Evolutionary conservation across 129 eudicot genomes (phyloP), one percentile per base, ranked within the genome.

Genomic region (Daucus carota): DNA sequence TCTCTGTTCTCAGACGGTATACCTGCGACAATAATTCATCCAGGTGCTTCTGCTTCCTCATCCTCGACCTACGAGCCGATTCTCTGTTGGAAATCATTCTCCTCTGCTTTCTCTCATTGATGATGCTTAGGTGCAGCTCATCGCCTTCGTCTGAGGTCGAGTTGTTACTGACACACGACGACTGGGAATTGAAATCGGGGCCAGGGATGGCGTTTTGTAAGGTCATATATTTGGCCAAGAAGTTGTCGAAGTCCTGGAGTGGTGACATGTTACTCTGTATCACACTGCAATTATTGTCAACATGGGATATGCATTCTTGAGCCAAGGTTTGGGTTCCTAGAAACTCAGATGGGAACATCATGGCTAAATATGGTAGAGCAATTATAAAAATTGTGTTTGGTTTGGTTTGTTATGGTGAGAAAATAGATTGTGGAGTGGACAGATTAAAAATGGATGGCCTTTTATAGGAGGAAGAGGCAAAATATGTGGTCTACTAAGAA

Each of bases 101-200:
- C 79, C 98, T 86, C 46, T 87, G 89, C 84, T 81, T 90, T 80
- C 98, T 84, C 76, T 93, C 90, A 42, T 90, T 86, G 72, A 93
- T 85, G 78, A 88, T 78, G 77, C 82, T 78, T n/a, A 73, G 81
- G 48, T 85, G 90, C 54, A 79, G 82, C 69, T 88, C 98, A 0
- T 90, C 96, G 8, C 90, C 93, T 80, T 93, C 98, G 75, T 93
- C 96, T 1, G 98, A 93, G 70, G 95, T 90, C 26, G 96, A 86
- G 70, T 90, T 90, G 80, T 86, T 90, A 82, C 93, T 90, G 20
- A 84, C 38, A 79, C 86, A 84, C 40, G 90, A 76, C 62, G 88
- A 76, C 15, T 84, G 92, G 7, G 85, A 80, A 72, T 74, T 79
- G 76, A 80, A 80, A 32, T 85, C 87, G 31, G 82, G 79, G 47